These are phyloP conservation scores for Didymella exigua DNA, from an alignment of 2,329 filamentous ascomycete genomes.

Conservation along the genomic window DNA sequence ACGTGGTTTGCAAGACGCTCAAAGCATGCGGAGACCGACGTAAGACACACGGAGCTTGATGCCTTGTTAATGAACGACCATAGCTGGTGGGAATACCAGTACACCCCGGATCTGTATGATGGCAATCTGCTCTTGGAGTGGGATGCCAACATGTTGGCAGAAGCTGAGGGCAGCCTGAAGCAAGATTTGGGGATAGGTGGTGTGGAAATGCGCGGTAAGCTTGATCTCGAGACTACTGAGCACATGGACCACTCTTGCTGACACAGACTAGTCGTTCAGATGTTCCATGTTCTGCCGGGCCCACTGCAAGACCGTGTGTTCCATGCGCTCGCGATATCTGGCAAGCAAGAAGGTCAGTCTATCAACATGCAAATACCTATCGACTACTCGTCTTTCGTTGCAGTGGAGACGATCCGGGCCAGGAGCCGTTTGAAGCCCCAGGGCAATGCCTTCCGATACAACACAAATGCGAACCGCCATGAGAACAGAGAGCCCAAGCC, in stretches of 20 bases:
- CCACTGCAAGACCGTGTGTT: slow-evolving; percentile 70
- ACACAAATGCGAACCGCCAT: slow-evolving; percentile 9
- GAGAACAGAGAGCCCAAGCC: slow-evolving; percentile 9
- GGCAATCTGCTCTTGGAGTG: slow-evolving; percentile 53
- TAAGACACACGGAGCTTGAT: slow-evolving; percentile 68
- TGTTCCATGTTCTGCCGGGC: slow-evolving; percentile 65
- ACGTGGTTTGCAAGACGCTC: slow-evolving; percentile 66
- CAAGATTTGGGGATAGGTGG: slow-evolving; percentile 29
- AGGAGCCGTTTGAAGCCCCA: slow-evolving; percentile 23
- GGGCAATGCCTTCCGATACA: slow-evolving; percentile 15
- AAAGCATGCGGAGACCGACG: slow-evolving; percentile 56
- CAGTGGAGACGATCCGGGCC: slow-evolving; percentile 15
- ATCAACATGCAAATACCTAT: slow-evolving; percentile 57
- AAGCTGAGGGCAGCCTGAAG: slow-evolving; percentile 29
- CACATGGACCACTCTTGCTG: not conserved
- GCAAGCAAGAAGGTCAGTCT: slow-evolving; percentile 50
- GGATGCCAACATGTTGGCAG: slow-evolving; percentile 43
- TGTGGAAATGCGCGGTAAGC: slow-evolving; percentile 48
- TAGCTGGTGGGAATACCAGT: slow-evolving; percentile 61
- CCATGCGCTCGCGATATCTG: slow-evolving; percentile 67
- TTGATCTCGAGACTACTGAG: not conserved
- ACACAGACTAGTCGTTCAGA: slow-evolving; percentile 60
- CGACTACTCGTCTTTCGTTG: slow-evolving; percentile 53
- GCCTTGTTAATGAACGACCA: slow-evolving; percentile 64
- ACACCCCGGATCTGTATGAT: slow-evolving; percentile 63